phyloP scores from a whole-genome alignment of 2,329 filamentous ascomycete genomes.

The Diaporthe aspalathi region DNA sequence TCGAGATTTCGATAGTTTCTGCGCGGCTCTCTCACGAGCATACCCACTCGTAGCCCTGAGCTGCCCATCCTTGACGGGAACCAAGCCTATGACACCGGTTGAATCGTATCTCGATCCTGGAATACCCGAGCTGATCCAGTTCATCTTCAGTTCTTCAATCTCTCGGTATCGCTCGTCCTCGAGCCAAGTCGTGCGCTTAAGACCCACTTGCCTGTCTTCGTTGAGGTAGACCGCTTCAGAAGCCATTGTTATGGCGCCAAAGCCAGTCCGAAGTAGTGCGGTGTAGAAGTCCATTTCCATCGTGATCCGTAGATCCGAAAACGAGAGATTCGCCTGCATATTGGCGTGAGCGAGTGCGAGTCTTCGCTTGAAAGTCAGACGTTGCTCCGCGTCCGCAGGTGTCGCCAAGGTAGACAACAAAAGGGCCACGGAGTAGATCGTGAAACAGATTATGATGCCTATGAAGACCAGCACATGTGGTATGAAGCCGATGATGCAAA shows the following conservation, averaged over 20 bases:
- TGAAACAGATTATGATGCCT: slow-evolving; percentile 80
- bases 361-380: slow-evolving; percentile 66
- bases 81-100: slow-evolving; percentile 65
- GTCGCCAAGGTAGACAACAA: slow-evolving; percentile 78
- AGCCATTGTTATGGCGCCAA: slow-evolving; percentile 89
- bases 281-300: slow-evolving; percentile 97
- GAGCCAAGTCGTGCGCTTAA: slow-evolving; percentile 86
- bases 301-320: slow-evolving; percentile 82
- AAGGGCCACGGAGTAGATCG: slow-evolving; percentile 83
- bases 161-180: slow-evolving; percentile 88
- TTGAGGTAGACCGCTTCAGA: slow-evolving; percentile 97
- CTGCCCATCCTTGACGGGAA: slow-evolving; percentile 63
- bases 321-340: slow-evolving; percentile 89
- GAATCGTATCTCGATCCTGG: slow-evolving; percentile 63
- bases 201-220: slow-evolving; percentile 80
- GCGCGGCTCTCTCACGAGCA: slow-evolving; percentile 75
- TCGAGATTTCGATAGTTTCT: slow-evolving; percentile 63
- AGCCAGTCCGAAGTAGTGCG: slow-evolving; percentile 85
- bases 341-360: slow-evolving; percentile 82
- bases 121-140: slow-evolving; percentile 60
- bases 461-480: slow-evolving; percentile 88
- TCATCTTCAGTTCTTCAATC: slow-evolving; percentile 70
- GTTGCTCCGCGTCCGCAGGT: slow-evolving; percentile 53
- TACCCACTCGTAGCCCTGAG: slow-evolving; percentile 67
- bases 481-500: slow-evolving; percentile 94